Percentiles rank a stretch among this genome's conserved stretches.
Conservation (phyloP, 1,139 yeast species). For the Suhomyces choctaworum region DNA sequence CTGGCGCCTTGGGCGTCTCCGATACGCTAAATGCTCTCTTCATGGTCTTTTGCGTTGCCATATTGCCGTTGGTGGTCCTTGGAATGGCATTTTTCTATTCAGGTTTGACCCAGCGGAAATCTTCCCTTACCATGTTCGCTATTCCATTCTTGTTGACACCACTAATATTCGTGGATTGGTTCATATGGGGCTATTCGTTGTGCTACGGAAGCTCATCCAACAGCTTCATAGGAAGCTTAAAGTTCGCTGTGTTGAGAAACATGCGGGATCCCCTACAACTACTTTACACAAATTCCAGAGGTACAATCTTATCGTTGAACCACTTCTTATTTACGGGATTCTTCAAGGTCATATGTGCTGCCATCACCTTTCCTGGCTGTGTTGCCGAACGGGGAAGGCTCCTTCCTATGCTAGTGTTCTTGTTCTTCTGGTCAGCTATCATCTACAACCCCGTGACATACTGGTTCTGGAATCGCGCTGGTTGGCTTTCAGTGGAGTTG, state of each 20-base stretch:
- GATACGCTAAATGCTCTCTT: conserved; percentile 37
- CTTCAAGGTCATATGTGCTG: conserved; percentile 53
- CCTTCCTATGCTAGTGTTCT: conserved; percentile 52
- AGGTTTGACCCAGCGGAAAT: conserved; percentile 57
- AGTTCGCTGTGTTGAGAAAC: conserved; percentile 43
- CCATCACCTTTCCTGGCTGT: conserved; percentile 57
- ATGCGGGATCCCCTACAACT: conserved; percentile 25
- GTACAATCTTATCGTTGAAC: conserved; percentile 40
- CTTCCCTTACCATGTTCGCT: conserved; percentile 56
- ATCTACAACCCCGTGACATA: conserved; percentile 66
- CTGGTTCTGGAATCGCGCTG: conserved; percentile 64
- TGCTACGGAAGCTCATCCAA: conserved; percentile 46
- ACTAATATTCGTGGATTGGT: conserved; percentile 53
- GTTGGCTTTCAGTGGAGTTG: conserved; percentile 53
- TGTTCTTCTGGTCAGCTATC: conserved; percentile 54
- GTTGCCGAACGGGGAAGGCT: conserved; percentile 59
- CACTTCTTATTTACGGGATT: conserved; percentile 53
- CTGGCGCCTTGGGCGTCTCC: conserved; percentile 4
- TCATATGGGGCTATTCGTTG: conserved; percentile 58
- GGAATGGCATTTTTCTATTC: conserved; percentile 57
- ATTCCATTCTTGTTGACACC: conserved; percentile 47
- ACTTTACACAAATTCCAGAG: conserved; percentile 37
- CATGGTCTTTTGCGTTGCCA: conserved; percentile 38
- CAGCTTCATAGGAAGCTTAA: conserved; percentile 48
- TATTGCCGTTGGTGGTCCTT: conserved; percentile 36